These are phyloP conservation scores for Botrytis paeoniae DNA, from an alignment of 2,329 filamentous ascomycete genomes.

Conservation along the genomic window DNA sequence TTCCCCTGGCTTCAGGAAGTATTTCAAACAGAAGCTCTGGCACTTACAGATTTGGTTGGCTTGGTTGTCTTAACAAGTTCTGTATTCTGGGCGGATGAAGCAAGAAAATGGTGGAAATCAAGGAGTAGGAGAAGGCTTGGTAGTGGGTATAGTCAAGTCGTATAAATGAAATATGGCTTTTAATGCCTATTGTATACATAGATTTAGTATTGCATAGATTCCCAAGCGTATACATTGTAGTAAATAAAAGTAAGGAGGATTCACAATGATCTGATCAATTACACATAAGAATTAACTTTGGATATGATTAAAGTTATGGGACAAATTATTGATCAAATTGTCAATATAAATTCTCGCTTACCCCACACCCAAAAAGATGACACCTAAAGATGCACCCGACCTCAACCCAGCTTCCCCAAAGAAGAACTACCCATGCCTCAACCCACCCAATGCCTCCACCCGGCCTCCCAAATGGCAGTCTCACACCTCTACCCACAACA, in stretches of 20 bases:
- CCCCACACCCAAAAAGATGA: constrained; percentile 20
- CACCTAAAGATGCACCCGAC: constrained; percentile 22
- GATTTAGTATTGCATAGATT: constrained; percentile 18
- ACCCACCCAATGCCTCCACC: constrained; percentile 38
- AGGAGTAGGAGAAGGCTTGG: constrained; percentile 52
- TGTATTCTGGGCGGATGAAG: constrained; percentile 95
- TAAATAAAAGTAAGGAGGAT: constrained; percentile 7
- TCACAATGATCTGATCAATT: background rate
- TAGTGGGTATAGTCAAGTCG: constrained; percentile 63
- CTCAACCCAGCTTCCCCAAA: constrained; percentile 21
- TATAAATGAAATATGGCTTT: constrained; percentile 42
- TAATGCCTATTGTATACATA: constrained; percentile 23
- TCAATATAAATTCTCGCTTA: constrained; percentile 28
- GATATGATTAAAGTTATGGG: background rate
- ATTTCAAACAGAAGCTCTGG: constrained; percentile 90
- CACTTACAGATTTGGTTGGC: constrained; percentile 68
- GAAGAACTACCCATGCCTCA: constrained; percentile 34
- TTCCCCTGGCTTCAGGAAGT: constrained; percentile 89
- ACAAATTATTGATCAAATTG: background rate
- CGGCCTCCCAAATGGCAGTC: constrained; percentile 38
- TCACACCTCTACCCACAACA: constrained; percentile 25
- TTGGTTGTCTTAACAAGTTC: constrained; percentile 76
- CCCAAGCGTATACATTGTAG: constrained; percentile 14
- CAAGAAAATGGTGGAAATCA: constrained; percentile 73
- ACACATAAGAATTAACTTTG: background rate